Evolutionary conservation across 2,329 filamentous ascomycete genomes (phyloP), one percentile per base, ranked within the genome.

Genomic region (Corinectria fuckeliana): DNA sequence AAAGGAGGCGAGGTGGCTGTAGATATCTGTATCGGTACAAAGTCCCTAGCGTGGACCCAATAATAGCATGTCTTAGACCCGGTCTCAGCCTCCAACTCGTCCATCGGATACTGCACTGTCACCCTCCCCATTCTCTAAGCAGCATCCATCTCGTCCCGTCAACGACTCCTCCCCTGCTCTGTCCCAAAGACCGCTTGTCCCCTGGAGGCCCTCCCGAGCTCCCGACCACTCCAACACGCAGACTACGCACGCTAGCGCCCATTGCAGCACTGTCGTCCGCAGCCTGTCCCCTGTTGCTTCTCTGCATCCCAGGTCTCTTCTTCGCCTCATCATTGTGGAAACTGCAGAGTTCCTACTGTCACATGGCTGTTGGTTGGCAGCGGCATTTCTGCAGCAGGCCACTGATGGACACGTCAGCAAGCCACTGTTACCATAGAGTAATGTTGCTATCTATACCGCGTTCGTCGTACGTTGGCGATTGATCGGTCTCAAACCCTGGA

Each of bases 341-440:
- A 7, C 16, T 53, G 50, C 20, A 36, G 7, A 7, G 1, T n/a
- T n/a, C n/a, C n/a, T n/a, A n/a, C n/a, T 36, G 32, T 26, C 26
- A 23, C 5, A 28, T 28, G n/a, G 10, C 42, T 5, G 10, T n/a
- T n/a, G n/a, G n/a, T n/a, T n/a, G n/a, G n/a, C n/a, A n/a, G n/a
- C n/a, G n/a, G n/a, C n/a, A n/a, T n/a, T n/a, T n/a, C n/a, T n/a
- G n/a, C n/a, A n/a, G n/a, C n/a, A 16, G n/a, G n/a, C 42, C n/a
- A 18, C 36, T 9, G 11, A 11, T 34, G 28, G 57, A 50, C 57
- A 51, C 57, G 51, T 60, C 57, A 56, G 30, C 57, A 47, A 47
- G 57, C 45, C 45, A 50, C 39, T 28, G 36, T 44, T 21, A n/a
- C 44, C 51, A 30, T 32, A 7, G 16, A 13, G 8, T 18, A 25